These are phyloP conservation scores for Westerdykella sp. DNA, from an alignment of 2,329 filamentous ascomycete species.

Conservation along the genomic window DNA sequence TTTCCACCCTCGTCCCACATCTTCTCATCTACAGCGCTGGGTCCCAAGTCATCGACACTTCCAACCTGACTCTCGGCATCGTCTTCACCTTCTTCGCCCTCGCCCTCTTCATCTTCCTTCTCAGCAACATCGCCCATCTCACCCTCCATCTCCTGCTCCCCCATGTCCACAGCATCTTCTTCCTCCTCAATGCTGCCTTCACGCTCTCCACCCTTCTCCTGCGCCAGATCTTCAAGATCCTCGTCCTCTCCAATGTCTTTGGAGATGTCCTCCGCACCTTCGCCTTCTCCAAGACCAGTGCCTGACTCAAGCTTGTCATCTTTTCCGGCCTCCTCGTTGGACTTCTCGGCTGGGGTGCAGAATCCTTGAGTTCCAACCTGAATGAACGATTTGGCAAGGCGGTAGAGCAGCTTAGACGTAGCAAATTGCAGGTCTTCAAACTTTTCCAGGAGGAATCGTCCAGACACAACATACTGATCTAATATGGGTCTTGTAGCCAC, in stretches of 20 bases:
- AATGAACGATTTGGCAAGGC: constrained; percentile 69
- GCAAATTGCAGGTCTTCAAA: constrained; percentile 62
- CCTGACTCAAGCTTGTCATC: constrained; percentile 80
- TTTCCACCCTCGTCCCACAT: constrained; percentile 90
- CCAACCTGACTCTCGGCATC: constrained; percentile 82
- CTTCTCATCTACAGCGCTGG: constrained; percentile 91
- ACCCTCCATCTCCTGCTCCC: constrained; percentile 84
- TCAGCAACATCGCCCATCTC: constrained; percentile 59
- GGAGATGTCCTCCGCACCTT: constrained; percentile 94
- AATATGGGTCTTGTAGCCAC: constrained; percentile 63
- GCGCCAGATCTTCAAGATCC: constrained; percentile 82
- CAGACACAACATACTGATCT: constrained; percentile 62
- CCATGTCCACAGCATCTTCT: constrained; percentile 86
- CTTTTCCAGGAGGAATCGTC: constrained; percentile 52
- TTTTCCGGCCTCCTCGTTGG: constrained; percentile 56
- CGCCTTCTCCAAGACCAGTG: constrained; percentile 88
- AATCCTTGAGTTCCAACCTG: constrained; percentile 81
- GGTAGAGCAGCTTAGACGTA: constrained; percentile 66
- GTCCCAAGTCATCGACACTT: constrained; percentile 84
- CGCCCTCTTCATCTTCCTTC: constrained; percentile 54
- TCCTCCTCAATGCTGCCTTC: constrained; percentile 67
- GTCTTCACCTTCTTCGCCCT: constrained; percentile 48
- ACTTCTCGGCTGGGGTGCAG: constrained; percentile 80
- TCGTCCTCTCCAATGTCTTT: constrained; percentile 94
- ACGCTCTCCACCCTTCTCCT: constrained; percentile 63